Evolutionary conservation across 495 filamentous ascomycete species (phyloP).

Genomic region (Penicillium canescens): DNA sequence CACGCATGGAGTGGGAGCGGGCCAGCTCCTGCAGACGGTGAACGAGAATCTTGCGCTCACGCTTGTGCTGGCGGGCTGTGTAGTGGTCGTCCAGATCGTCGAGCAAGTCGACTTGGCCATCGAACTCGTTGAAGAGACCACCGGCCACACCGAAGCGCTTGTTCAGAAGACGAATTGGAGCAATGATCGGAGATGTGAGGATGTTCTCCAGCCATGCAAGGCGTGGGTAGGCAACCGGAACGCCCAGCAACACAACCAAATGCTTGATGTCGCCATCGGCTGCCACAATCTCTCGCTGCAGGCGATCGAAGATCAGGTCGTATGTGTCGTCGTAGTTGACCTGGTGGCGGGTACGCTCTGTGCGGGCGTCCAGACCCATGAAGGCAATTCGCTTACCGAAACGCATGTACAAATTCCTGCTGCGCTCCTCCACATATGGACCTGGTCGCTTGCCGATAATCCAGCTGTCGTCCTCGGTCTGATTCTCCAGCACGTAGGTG

Average conservation of each 20-base stretch:
- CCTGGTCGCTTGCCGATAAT: conserved; percentile 77
- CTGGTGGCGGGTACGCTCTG: conserved; percentile 87
- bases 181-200: conserved; percentile 78
- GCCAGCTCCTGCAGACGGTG: conserved; percentile 73
- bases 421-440: conserved; percentile 76
- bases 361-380: conserved; percentile 85
- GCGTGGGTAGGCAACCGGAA: conserved; percentile 93
- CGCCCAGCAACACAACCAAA: conserved; percentile 81
- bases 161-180: conserved; percentile 83
- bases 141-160: conserved; percentile 86
- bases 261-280: conserved; percentile 70
- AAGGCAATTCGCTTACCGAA: conserved; percentile 87
- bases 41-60: conserved; percentile 74
- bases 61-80: conserved; percentile 87
- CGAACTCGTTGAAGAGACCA: conserved; percentile 88
- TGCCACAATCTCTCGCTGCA: conserved; percentile 63
- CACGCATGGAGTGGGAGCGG: conserved; percentile 69
- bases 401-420: conserved; percentile 76
- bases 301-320: conserved; percentile 71
- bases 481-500: conserved; percentile 63
- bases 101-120: conserved; percentile 84
- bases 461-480: conserved; percentile 68
- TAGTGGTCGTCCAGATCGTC: conserved; percentile 97
- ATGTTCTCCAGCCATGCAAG: conserved; percentile 94
- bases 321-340: conserved; percentile 93